These are phyloP conservation scores for Apophysomyces ossiformis DNA, from an alignment of 371 early-diverging fungal species.

Conservation along the genomic window DNA sequence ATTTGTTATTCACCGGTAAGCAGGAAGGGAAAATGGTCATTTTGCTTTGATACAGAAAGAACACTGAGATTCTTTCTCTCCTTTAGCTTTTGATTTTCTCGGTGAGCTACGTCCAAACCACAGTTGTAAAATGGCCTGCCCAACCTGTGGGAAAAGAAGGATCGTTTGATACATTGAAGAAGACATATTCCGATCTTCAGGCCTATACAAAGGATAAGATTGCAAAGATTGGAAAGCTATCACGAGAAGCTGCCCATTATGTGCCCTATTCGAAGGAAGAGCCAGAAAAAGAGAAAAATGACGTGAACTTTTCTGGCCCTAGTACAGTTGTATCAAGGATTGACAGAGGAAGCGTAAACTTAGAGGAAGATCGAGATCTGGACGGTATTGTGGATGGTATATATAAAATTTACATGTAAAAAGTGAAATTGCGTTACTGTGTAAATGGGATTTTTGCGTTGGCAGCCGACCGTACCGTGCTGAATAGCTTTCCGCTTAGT, in stretches of 20 bases:
- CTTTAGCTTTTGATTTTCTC: conserved; percentile 8
- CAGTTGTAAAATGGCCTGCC: not conserved
- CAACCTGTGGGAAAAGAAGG: conserved; percentile 2
- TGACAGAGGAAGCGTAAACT: not conserved
- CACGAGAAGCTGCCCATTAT: conserved; percentile 16
- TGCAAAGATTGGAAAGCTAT: conserved; percentile 15
- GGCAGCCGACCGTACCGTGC: too few relatives aligned
- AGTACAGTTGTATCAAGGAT: not conserved
- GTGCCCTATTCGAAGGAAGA: not conserved
- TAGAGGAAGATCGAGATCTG: not conserved
- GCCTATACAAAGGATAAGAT: conserved; percentile 6
- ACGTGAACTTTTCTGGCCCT: not conserved
- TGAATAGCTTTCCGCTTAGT: too few relatives aligned
- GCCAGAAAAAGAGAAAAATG: not conserved
- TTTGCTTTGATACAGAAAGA: not conserved
- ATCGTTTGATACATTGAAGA: conserved; percentile 5
- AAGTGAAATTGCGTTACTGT: too few relatives aligned
- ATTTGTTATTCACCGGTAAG: conserved; percentile 10
- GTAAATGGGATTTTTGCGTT: too few relatives aligned
- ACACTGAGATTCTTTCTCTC: not conserved
- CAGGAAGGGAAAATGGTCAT: not conserved
- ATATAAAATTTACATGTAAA: conserved; percentile 9
- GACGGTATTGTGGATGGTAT: conserved; percentile 7
- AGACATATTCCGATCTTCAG: conserved; percentile 17
- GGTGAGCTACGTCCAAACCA: conserved; percentile 6